phyloP scores from a whole-genome alignment of 805 yeast species.

The Hanseniaspora hatyaiensis region DNA sequence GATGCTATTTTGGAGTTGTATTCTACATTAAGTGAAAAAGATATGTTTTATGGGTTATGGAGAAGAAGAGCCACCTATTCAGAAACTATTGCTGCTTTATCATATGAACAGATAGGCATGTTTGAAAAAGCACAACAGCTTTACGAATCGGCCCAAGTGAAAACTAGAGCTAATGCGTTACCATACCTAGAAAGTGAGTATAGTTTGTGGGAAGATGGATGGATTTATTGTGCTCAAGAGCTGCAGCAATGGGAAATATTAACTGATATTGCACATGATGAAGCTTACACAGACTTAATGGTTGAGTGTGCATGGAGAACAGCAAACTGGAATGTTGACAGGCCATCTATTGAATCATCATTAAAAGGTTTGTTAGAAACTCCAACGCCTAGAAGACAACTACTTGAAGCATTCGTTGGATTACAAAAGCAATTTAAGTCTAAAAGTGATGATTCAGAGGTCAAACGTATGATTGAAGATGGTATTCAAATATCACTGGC shows the following conservation, averaged over 20 bases:
- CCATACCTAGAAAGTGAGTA: constrained; percentile 95
- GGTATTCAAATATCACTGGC: constrained; percentile 86
- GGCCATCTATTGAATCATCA: constrained; percentile 86
- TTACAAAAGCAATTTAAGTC: constrained; percentile 90
- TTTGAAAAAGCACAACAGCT: constrained; percentile 91
- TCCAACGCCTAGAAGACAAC: constrained; percentile 93
- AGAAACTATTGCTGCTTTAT: constrained; percentile 84
- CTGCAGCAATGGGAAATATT: constrained; percentile 96
- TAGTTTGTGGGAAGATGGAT: constrained; percentile 94
- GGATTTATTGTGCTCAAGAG: constrained; percentile 95
- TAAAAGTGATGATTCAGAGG: constrained; percentile 71
- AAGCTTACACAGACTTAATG: constrained; percentile 87
- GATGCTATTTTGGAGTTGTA: constrained; percentile 88
- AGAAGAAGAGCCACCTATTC: constrained; percentile 88
- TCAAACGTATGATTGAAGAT: constrained; percentile 81
- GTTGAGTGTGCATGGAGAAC: constrained; percentile 99
- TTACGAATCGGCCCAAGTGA: constrained; percentile 92
- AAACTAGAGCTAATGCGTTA: constrained; percentile 85
- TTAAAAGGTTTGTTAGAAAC: constrained; percentile 96
- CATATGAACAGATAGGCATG: constrained; percentile 87
- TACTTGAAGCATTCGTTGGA: constrained; percentile 85
- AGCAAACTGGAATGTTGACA: constrained; percentile 94
- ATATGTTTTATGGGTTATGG: constrained; percentile 97
- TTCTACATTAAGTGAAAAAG: constrained; percentile 81
- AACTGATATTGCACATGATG: constrained; percentile 93